phyloP scores from a whole-genome alignment of 176 grass and related monocot genomes.

The Avena sativa region DNA sequence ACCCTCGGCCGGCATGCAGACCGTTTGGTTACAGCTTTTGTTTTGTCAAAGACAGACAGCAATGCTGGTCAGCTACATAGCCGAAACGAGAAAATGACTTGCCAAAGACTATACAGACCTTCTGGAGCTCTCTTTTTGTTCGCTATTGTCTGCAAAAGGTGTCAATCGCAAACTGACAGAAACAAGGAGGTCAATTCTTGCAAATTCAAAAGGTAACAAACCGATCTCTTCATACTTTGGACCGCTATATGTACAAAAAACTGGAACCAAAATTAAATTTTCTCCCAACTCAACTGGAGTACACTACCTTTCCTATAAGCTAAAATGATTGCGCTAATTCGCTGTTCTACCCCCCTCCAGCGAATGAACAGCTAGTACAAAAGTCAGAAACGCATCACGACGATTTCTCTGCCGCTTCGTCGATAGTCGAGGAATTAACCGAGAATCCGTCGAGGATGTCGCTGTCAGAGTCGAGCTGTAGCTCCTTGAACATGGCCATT shows the following conservation, averaged over 20 bases:
- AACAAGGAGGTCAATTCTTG: not conserved
- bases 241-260: slow-evolving; percentile 56
- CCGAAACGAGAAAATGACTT: not conserved
- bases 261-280: slow-evolving; percentile 43
- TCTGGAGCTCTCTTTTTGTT: slow-evolving; percentile 29
- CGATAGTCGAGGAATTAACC: slow-evolving; percentile 58
- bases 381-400: slow-evolving; percentile 39
- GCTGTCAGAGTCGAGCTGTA: slow-evolving; percentile 75
- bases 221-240: not conserved
- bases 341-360: slow-evolving; percentile 44
- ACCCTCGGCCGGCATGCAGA: not conserved
- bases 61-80: not conserved
- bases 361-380: slow-evolving; percentile 56
- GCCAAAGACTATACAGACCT: not conserved
- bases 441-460: slow-evolving; percentile 80
- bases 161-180: slow-evolving; percentile 19
- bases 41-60: slow-evolving; percentile 33
- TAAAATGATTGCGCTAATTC: slow-evolving; percentile 51
- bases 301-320: slow-evolving; percentile 24
- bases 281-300: slow-evolving; percentile 38
- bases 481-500: slow-evolving; percentile 97
- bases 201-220: slow-evolving; percentile 4
- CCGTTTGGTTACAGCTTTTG: not conserved
- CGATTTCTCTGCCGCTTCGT: slow-evolving; percentile 66
- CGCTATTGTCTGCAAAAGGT: not conserved